Percentiles rank a stretch among this genome's conserved stretches.
Evolutionary conservation across 768 basidiomycete species (phyloP).

Genomic region (Auriscalpium microsporum): DNA sequence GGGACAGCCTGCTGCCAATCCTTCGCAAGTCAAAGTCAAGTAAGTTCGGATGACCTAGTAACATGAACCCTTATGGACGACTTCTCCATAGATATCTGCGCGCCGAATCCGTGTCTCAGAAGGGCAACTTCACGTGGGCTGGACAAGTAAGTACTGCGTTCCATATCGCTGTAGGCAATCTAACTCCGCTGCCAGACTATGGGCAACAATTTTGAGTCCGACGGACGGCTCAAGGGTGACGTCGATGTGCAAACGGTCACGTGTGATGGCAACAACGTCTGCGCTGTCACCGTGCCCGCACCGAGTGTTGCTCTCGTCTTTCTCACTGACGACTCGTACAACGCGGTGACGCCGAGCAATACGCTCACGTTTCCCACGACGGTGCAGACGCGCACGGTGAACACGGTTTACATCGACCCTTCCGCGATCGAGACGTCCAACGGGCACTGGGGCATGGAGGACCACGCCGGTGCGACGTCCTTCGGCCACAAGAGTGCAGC

Average conservation of each 20-base stretch:
- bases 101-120: slow-evolving; percentile 49
- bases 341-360: slow-evolving; percentile 25
- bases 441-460: slow-evolving; percentile 33
- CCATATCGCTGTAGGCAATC: background rate
- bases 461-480: slow-evolving; percentile 32
- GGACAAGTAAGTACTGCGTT: slow-evolving; percentile 42
- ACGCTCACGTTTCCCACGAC: slow-evolving; percentile 50
- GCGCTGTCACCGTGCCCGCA: slow-evolving; percentile 53
- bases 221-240: slow-evolving; percentile 55
- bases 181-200: slow-evolving; percentile 37
- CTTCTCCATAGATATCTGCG: slow-evolving; percentile 38
- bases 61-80: background rate
- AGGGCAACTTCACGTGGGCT: slow-evolving; percentile 68
- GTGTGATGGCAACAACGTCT: slow-evolving; percentile 47
- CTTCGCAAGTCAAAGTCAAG: slow-evolving; percentile 45
- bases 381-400: slow-evolving; percentile 42
- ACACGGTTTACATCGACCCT: slow-evolving; percentile 49
- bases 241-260: slow-evolving; percentile 47
- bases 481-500: slow-evolving; percentile 21
- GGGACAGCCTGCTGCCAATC: slow-evolving; percentile 30
- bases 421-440: slow-evolving; percentile 56
- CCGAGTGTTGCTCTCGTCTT: slow-evolving; percentile 73
- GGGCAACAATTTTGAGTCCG: slow-evolving; percentile 51
- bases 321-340: slow-evolving; percentile 36
- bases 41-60: slow-evolving; percentile 22